Base-by-base conservation (phyloP, 805 yeast species). In the Brettanomyces sp. region DNA sequence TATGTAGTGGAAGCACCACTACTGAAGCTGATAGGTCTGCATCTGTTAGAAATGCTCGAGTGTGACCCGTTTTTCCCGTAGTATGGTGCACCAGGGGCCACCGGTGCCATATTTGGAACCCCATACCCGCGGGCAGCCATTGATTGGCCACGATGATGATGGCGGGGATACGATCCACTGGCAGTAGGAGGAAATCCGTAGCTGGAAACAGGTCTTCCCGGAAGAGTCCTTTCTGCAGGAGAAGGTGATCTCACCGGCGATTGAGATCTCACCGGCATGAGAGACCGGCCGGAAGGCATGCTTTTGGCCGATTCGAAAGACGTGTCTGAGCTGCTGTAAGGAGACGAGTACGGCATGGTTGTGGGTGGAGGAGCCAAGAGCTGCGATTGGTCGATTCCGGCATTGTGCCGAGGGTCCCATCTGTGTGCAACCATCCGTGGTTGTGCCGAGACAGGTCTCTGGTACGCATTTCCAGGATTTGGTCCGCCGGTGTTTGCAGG, bases 291-390 rank as follows among this genome's bases (percentile, higher is more conserved):
- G 8, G 43, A 33, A 13, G 43, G 28, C 36, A 28, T 40, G 34
- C 43, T 40, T 25, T 33, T 28, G 23, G 35, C 35, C 7, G 43
- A 40, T 23, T 12, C 43, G 14, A 28, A 40, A 8, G 44, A 41
- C 9, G 38, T 21, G 25, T 9, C 6, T 34, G 44, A 41, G 11
- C 32, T 9, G 22, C 28, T n/a, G 22, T 14, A 18, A 13, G 36
- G 23, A 21, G 44, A 39, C 5, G 33, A 28, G n/a, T 39, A 39
- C 23, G 42, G 42, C 18, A 34, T 24, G 7, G 42, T 11, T 21
- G 34, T 34, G 6, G 42, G 34, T 8, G 42, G 42, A 22, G 42
- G 42, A 13, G 34, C 22, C 42, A 13, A 24, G 14, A 39, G 37
- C 14, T 35, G 37, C 14, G 37, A 35, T 18, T n/a, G 7, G 18